Percentiles rank a stretch among this genome's conserved stretches.
These are phyloP conservation scores for Fusarium lateritium DNA, from an alignment of 2,329 filamentous ascomycete genomes.

Conservation along the genomic window DNA sequence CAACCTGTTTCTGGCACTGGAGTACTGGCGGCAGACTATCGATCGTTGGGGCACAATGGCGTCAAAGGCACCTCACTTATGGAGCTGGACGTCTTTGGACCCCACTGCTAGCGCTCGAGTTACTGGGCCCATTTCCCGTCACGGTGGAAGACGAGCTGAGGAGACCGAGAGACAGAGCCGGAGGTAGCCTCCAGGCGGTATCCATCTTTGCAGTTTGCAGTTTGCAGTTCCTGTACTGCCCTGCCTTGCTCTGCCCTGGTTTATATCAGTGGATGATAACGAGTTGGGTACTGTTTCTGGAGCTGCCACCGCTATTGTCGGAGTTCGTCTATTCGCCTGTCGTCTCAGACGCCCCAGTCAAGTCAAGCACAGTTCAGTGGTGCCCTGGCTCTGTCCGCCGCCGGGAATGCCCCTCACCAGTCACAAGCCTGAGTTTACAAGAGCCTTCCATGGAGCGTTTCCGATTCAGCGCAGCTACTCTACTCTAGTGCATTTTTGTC, in stretches of 20 bases:
- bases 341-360: conserved; percentile 1
- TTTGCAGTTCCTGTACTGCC: not conserved
- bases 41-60: conserved; percentile 31
- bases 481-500: conserved; percentile 14
- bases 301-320: conserved; percentile 12
- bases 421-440: conserved; percentile 24
- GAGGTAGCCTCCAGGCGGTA: conserved; percentile 8
- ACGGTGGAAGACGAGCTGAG: conserved; percentile 1
- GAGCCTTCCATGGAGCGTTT: conserved; percentile 19
- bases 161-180: not conserved
- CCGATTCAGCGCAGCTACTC: conserved; percentile 27
- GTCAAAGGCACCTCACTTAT: conserved; percentile 30
- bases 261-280: not conserved
- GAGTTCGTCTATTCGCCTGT: conserved; percentile 1
- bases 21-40: conserved; percentile 11
- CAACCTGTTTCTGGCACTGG: conserved; percentile 9
- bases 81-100: conserved; percentile 23
- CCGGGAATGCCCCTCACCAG: conserved; percentile 32
- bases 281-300: not conserved
- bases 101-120: conserved; percentile 26
- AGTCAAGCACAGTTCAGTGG: not conserved
- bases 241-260: not conserved
- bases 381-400: no score
- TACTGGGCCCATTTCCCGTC: conserved; percentile 3
- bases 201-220: not conserved